These are phyloP conservation scores for Saksenaea vasiformis DNA, from an alignment of 371 early-diverging fungal species.

Conservation along the genomic window DNA sequence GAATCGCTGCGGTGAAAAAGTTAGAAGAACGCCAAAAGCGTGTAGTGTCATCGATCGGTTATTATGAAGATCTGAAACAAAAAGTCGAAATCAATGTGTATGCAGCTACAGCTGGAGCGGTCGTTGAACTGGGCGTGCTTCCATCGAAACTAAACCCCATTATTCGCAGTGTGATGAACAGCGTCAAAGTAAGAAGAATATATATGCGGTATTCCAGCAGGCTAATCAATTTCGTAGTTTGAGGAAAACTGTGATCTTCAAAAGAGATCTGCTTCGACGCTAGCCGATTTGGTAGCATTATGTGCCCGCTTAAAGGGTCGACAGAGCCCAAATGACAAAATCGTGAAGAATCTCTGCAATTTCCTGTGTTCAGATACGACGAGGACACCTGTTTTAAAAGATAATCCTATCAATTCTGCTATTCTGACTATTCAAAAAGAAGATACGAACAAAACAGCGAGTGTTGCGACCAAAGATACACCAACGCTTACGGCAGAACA, in stretches of 20 bases:
- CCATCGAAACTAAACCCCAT: constrained; percentile 87
- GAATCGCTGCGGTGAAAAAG: constrained; percentile 31
- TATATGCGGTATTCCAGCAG: background rate
- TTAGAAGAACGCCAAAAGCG: constrained; percentile 68
- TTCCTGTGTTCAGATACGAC: constrained; percentile 85
- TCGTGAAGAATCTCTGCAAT: constrained; percentile 84
- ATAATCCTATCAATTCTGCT: constrained; percentile 56
- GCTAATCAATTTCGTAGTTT: constrained; percentile 22
- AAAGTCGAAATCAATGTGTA: constrained; percentile 71
- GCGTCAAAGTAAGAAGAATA: constrained; percentile 62
- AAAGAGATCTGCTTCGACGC: constrained; percentile 56
- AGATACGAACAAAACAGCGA: constrained; percentile 21
- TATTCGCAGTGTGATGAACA: constrained; percentile 86
- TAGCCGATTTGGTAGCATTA: constrained; percentile 58
- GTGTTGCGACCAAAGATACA: constrained; percentile 31
- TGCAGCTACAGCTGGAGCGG: constrained; percentile 84
- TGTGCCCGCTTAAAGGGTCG: constrained; percentile 49
- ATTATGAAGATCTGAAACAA: constrained; percentile 65
- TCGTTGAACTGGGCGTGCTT: constrained; percentile 75
- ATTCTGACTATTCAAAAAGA: constrained; percentile 68
- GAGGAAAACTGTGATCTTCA: constrained; percentile 79
- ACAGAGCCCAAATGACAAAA: constrained; percentile 76
- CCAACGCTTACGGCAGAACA: constrained; percentile 46
- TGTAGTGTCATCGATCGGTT: constrained; percentile 64
- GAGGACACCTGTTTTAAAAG: constrained; percentile 68